These are phyloP conservation scores for Trametes villosa DNA, from an alignment of 768 basidiomycete genomes.

Conservation along the genomic window DNA sequence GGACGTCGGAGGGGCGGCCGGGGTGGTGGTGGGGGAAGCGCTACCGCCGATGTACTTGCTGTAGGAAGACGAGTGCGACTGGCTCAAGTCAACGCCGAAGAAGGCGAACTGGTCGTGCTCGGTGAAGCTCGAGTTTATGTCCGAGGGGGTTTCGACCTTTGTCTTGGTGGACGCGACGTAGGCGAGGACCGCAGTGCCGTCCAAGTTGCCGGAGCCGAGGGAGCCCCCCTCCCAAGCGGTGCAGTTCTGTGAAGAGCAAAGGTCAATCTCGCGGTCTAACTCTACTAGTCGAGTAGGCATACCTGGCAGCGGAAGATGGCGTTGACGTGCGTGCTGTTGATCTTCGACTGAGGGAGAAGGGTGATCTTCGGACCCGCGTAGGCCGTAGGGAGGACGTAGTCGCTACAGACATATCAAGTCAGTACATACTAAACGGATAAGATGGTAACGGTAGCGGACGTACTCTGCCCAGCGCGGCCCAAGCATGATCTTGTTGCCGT, in stretches of 20 bases:
- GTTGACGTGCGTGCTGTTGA: conserved; percentile 35
- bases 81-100: conserved; percentile 33
- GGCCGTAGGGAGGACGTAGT: conserved; percentile 30
- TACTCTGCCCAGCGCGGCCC: conserved; percentile 34
- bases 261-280: background rate
- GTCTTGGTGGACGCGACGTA: conserved; percentile 33
- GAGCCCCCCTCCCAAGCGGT: conserved; percentile 36
- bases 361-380: conserved; percentile 34
- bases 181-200: conserved; percentile 30
- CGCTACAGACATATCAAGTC: conserved; percentile 16
- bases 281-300: background rate
- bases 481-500: conserved; percentile 28
- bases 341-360: conserved; percentile 28
- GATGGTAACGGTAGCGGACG: background rate
- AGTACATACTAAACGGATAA: background rate
- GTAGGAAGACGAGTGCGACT: conserved; percentile 30
- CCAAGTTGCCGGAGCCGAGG: conserved; percentile 30
- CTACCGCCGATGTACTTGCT: conserved; percentile 25
- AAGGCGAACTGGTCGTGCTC: conserved; percentile 36
- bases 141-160: conserved; percentile 27
- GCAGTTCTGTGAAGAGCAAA: conserved; percentile 31
- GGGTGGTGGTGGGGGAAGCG: conserved; percentile 6
- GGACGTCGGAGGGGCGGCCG: conserved; percentile 1
- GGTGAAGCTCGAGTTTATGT: conserved; percentile 33
- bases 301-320: conserved; percentile 38